A percentile compares a stretch with the other conserved stretches of the same genome.
Conservation (phyloP, 495 filamentous ascomycete genomes). For the Polyplosphaeria fusca region DNA sequence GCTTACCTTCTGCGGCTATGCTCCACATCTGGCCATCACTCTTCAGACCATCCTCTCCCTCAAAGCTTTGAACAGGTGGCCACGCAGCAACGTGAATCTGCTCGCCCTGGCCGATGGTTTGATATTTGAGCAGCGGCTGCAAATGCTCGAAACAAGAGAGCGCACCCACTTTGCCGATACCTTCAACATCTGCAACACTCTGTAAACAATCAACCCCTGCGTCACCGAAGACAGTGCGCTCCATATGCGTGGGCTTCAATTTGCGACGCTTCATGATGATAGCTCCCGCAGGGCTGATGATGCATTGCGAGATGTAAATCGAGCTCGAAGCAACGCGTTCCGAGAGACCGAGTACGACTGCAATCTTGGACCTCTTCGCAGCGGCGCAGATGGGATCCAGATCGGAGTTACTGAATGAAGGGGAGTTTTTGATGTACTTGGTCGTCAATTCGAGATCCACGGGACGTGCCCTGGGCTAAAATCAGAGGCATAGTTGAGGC, state of each 20-base stretch:
- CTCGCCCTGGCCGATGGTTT: constrained; percentile 50
- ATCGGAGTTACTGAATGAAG: constrained; percentile 45
- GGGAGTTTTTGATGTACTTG: constrained; percentile 53
- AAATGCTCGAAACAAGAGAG: constrained; percentile 59
- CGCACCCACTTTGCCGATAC: constrained; percentile 46
- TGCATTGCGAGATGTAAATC: constrained; percentile 57
- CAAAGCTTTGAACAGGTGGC: constrained; percentile 40
- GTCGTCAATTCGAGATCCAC: constrained; percentile 47
- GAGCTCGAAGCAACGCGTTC: constrained; percentile 47
- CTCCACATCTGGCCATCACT: too few species aligned
- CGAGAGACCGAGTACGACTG: constrained; percentile 54
- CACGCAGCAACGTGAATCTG: constrained; percentile 59
- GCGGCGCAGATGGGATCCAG: constrained; percentile 47
- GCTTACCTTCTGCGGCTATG: too few species aligned
- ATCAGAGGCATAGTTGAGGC: constrained; percentile 8
- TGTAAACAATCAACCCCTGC: constrained; percentile 44
- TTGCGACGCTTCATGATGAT: constrained; percentile 50
- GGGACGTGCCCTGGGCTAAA: constrained; percentile 42
- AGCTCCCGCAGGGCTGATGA: constrained; percentile 49
- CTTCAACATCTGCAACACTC: constrained; percentile 46
- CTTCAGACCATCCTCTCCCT: too few species aligned
- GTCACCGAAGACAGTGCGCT: constrained; percentile 61
- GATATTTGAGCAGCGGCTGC: constrained; percentile 59
- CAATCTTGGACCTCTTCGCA: constrained; percentile 47
- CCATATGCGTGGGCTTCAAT: constrained; percentile 62